Evolutionary conservation across 768 basidiomycete genomes (phyloP), one percentile per base, ranked within the genome.

Genomic region (Auriculariales sp.): DNA sequence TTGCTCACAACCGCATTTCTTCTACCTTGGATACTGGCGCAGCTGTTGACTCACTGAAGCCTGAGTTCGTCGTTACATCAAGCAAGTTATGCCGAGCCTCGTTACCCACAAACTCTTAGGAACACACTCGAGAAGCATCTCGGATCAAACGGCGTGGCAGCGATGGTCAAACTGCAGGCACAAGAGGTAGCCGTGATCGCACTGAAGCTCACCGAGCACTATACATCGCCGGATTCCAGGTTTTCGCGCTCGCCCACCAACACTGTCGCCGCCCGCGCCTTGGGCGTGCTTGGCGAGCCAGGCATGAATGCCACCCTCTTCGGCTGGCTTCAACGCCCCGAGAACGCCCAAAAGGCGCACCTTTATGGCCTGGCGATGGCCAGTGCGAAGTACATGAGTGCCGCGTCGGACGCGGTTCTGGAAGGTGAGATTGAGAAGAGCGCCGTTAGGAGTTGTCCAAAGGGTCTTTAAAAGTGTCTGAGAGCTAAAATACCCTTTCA

Each of bases 351-450:
- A 66, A 82, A 46, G 65, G 85, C 50, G 73, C 76, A 54, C 68
- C 83, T 30, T 87, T 87, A 22, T 56, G 83, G 82, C 28, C 77
- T 74, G 50, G 82, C 83, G 3, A 88, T 88, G 84, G 71, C 71
- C 3, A 81, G 79, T 17, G 81, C 82, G 4, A 72, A 44, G 19
- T 19, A 69, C 25, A 74, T 74, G 2, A 86, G n/a, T 27, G 30
- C 17, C n/a, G 15, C 19, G 19, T 30, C 48, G 9, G 28, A 49
- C 14, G 48, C 48, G 15, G 36, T 33, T n/a, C 7, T 47, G 1
- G 17, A 19, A 17, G 48, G 31, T 33, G 22, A 1, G 46, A 11
- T n/a, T n/a, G n/a, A n/a, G n/a, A n/a, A n/a, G n/a, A n/a, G n/a
- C n/a, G n/a, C n/a, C 29, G 19, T 30, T 28, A 28, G 3, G 3